These are phyloP conservation scores for Penicillium bovifimosum DNA, from an alignment of 495 filamentous ascomycete genomes.

Conservation along the genomic window DNA sequence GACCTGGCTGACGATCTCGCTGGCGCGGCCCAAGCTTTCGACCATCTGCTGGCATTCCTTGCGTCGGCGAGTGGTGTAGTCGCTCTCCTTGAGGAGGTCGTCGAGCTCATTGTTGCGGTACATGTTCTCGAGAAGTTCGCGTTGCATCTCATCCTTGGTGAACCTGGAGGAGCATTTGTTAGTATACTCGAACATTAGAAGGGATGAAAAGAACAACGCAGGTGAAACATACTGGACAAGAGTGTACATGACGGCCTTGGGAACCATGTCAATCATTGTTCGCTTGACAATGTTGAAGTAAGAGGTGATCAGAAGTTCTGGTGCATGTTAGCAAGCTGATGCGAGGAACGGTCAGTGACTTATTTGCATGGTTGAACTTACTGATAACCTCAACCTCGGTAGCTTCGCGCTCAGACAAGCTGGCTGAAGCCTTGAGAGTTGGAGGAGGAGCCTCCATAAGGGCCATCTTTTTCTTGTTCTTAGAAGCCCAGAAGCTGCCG, in stretches of 20 bases:
- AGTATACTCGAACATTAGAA: background rate
- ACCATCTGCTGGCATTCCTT: conserved; percentile 99
- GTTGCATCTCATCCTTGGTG: conserved; percentile 98
- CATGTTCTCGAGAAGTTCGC: conserved; percentile 96
- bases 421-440: conserved; percentile 87
- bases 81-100: conserved; percentile 93
- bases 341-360: no score
- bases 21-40: conserved; percentile 78
- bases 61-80: conserved; percentile 88
- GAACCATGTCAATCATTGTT: conserved; percentile 99
- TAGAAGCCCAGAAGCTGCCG: conserved; percentile 92
- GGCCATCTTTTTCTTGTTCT: conserved; percentile 99
- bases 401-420: conserved; percentile 81
- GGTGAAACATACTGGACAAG: conserved; percentile 73
- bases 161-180: conserved; percentile 46
- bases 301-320: conserved; percentile 89
- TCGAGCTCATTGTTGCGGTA: conserved; percentile 87
- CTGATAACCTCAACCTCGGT: conserved; percentile 98
- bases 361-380: conserved; percentile 45
- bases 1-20: conserved; percentile 95
- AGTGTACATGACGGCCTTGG: conserved; percentile 98
- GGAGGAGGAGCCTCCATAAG: conserved; percentile 96
- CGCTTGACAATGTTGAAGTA: conserved; percentile 98
- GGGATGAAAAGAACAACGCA: background rate
- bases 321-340: conserved; percentile 2